These are phyloP conservation scores for Pythium biforme DNA, from an alignment of 352 stramenopile species.

Conservation along the genomic window DNA sequence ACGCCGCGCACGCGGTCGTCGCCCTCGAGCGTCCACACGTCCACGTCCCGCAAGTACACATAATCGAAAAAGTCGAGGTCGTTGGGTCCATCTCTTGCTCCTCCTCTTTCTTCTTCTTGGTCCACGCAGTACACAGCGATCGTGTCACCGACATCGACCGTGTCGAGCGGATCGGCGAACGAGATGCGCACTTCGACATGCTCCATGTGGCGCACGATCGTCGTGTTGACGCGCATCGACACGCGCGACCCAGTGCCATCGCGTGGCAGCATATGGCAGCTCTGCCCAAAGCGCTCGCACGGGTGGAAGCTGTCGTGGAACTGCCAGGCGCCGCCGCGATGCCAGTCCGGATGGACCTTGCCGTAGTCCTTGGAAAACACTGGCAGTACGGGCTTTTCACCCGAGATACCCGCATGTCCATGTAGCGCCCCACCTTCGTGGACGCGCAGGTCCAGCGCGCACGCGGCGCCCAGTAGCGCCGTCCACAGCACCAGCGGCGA, in stretches of 20 bases:
- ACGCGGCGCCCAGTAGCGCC: background rate
- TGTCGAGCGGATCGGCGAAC: conserved; percentile 1
- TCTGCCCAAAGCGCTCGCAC: conserved; percentile 16
- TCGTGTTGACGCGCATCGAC: conserved; percentile 10
- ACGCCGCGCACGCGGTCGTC: conserved; percentile 10
- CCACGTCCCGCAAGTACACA: conserved; percentile 11
- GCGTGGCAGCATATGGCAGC: background rate
- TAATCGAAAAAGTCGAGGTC: conserved; percentile 22
- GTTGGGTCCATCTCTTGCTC: background rate
- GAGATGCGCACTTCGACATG: conserved; percentile 7
- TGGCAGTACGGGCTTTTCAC: conserved; percentile 5
- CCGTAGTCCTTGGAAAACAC: conserved; percentile 15
- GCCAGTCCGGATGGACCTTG: conserved; percentile 9
- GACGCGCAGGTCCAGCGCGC: conserved; percentile 13
- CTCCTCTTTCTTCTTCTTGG: conserved; percentile 4
- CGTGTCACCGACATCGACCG: conserved; percentile 10
- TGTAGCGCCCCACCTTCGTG: conserved; percentile 7
- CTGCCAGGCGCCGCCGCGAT: conserved; percentile 20
- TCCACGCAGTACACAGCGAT: conserved; percentile 21
- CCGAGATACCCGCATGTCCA: background rate
- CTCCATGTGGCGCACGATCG: conserved; percentile 16
- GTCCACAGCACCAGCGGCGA: no score
- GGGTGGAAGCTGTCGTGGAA: conserved; percentile 22
- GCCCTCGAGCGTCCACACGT: conserved; percentile 2
- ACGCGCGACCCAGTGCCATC: background rate